Evolutionary conservation across 306 rosid genomes (phyloP).

Genomic region (Arachis stenosperma): DNA sequence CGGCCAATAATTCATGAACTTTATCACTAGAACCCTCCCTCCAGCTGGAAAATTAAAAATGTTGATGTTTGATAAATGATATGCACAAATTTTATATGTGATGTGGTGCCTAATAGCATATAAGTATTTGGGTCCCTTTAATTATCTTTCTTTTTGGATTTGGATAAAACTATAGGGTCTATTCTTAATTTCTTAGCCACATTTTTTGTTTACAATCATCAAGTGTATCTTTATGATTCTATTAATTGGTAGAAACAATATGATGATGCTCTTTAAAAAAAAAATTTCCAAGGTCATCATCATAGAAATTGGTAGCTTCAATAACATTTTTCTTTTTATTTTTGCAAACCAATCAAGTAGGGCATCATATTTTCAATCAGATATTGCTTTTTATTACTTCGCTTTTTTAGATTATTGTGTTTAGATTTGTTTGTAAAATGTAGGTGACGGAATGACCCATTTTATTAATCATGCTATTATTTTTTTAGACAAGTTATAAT

Average conservation of each 20-base stretch:
- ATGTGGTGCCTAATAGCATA: conserved; percentile 31
- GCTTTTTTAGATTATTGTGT: neutral
- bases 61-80: conserved; percentile 37
- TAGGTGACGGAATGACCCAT: neutral
- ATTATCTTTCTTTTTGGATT: conserved; percentile 27
- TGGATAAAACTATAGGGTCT: conserved; percentile 20
- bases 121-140: conserved; percentile 35
- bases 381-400: neutral
- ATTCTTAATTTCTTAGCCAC: conserved; percentile 32
- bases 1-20: conserved; percentile 53
- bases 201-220: conserved; percentile 33
- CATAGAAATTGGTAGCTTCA: no score
- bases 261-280: neutral
- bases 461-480: neutral
- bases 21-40: conserved; percentile 46
- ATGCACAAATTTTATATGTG: neutral
- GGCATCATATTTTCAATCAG: neutral
- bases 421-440: neutral
- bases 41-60: conserved; percentile 53
- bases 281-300: no score
- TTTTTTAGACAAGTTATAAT: neutral
- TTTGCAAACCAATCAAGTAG: neutral
- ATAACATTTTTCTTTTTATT: neutral
- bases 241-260: conserved; percentile 23
- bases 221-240: conserved; percentile 36